Base-by-base conservation (phyloP, 176 grass and related monocot species). In the Aechmea fasciata region DNA sequence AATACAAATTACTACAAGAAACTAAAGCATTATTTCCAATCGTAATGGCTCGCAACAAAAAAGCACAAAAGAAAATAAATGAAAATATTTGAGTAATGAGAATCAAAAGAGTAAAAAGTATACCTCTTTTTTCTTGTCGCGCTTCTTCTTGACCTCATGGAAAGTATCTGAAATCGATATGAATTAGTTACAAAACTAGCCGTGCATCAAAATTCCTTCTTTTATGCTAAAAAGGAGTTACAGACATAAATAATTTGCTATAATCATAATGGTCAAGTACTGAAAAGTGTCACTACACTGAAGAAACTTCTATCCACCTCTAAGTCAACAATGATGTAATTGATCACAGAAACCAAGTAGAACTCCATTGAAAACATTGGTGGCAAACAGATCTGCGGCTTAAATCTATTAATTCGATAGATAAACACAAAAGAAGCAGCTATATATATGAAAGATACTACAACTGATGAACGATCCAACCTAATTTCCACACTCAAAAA, bases 41-140 rank as follows among this genome's bases (percentile, higher is more conserved):
- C 52, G 8, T 57, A 57, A 22, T 10, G 7, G 7, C 55, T 17
- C 13, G 3, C 9, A 18, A 59, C 7, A 11, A 10, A 61, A 10
- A 61, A 61, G 4, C 15, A 61, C 17, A 61, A 18, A 3, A 59
- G 54, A 71, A 28, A 26, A 50, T 13, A n/a, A 41, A 67, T 26
- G 2, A 74, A n/a, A 73, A 41, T 41, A 5, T 7, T 41, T 6
- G 33, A 41, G 5, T 41, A 41, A 41, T 41, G 33, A 41, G 4
- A 41, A 41, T 41, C 33, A 41, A 41, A 19, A 76, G 78, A 47
- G 23, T 28, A 9, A 66, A 33, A 18, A 10, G 66, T 15, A 49
- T 77, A 88, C 89, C 89, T 92, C 89, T 29, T 88, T 88, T 88
- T 85, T 92, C 85, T 92, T 92, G 55, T 92, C 85, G 50, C 79